Percentiles rank a stretch among this genome's conserved stretches.
Evolutionary conservation across 2,329 filamentous ascomycete genomes (phyloP).

Genomic region (Ilyonectria mors-panacis): DNA sequence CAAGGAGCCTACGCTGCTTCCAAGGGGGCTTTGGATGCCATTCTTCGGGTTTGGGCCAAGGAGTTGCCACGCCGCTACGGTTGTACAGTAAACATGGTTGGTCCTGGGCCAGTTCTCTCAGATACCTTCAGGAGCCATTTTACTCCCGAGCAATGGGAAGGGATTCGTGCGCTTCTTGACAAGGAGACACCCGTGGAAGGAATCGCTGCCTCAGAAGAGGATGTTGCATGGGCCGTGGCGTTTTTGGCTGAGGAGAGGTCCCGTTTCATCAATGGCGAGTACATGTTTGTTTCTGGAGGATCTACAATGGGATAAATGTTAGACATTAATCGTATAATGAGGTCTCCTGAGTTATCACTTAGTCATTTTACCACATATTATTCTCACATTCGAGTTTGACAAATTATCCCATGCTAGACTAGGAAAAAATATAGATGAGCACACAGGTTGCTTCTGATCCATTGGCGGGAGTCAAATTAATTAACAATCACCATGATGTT

Average conservation of each 20-base stretch:
- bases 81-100: not conserved
- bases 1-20: too few relatives aligned
- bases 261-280: slow-evolving; percentile 26
- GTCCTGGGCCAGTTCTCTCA: slow-evolving; percentile 15
- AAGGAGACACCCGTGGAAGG: slow-evolving; percentile 19
- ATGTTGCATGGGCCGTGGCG: slow-evolving; percentile 24
- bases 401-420: too few relatives aligned
- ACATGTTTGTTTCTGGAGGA: slow-evolving; percentile 23
- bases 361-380: not conserved
- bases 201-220: slow-evolving; percentile 14
- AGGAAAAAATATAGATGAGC: too few relatives aligned
- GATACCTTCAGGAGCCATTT: slow-evolving; percentile 22
- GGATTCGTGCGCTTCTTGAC: slow-evolving; percentile 1
- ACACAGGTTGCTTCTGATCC: too few relatives aligned
- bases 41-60: too few relatives aligned
- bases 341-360: not conserved
- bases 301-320: slow-evolving; percentile 10
- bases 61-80: too few relatives aligned
- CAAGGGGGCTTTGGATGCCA: too few relatives aligned
- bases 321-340: not conserved
- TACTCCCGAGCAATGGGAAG: slow-evolving; percentile 14
- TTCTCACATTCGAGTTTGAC: too few relatives aligned
- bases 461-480: too few relatives aligned
- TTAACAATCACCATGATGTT: too few relatives aligned
- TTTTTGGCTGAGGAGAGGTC: slow-evolving; percentile 25